Evolutionary conservation across 371 early-diverging fungal species (phyloP).

Genomic region (Mucor lusitanicus): DNA sequence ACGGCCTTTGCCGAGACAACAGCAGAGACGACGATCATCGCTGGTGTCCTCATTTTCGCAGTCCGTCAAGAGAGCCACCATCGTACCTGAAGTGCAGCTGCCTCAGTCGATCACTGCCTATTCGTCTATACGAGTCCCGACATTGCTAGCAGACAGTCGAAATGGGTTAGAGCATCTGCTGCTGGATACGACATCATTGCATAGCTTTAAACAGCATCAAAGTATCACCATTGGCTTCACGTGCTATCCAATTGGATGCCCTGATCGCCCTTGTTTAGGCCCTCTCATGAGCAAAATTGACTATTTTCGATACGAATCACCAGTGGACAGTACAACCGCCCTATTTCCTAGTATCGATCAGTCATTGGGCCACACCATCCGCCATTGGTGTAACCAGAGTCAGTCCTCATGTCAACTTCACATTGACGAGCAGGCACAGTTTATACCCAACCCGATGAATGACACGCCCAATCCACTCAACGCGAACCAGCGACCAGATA

Average conservation of each 20-base stretch:
- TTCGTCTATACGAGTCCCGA: conserved; percentile 29
- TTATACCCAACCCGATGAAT: conserved; percentile 6
- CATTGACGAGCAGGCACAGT: conserved; percentile 14
- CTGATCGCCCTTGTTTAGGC: conserved; percentile 58
- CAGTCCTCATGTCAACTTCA: conserved; percentile 11
- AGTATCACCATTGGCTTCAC: conserved; percentile 56
- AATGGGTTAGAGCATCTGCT: conserved; percentile 59
- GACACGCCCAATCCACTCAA: neutral
- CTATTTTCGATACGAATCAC: conserved; percentile 48
- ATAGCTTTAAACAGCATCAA: conserved; percentile 61
- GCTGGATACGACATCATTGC: conserved; percentile 58
- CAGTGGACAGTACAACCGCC: conserved; percentile 5
- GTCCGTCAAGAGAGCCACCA: neutral
- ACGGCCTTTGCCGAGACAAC: neutral
- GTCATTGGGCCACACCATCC: conserved; percentile 48
- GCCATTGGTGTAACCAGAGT: conserved; percentile 40
- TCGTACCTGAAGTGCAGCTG: conserved; percentile 7
- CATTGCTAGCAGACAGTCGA: conserved; percentile 44
- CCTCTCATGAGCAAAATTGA: conserved; percentile 54
- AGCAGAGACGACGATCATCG: conserved; percentile 9
- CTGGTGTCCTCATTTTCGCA: conserved; percentile 9
- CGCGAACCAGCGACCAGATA: neutral
- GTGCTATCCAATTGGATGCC: conserved; percentile 51
- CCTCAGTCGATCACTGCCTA: conserved; percentile 45
- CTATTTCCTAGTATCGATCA: conserved; percentile 43